A percentile compares a stretch with the other conserved stretches of the same genome.
phyloP scores from a whole-genome alignment of 75 land plant genomes.

The Selaginella moellendorffii region DNA sequence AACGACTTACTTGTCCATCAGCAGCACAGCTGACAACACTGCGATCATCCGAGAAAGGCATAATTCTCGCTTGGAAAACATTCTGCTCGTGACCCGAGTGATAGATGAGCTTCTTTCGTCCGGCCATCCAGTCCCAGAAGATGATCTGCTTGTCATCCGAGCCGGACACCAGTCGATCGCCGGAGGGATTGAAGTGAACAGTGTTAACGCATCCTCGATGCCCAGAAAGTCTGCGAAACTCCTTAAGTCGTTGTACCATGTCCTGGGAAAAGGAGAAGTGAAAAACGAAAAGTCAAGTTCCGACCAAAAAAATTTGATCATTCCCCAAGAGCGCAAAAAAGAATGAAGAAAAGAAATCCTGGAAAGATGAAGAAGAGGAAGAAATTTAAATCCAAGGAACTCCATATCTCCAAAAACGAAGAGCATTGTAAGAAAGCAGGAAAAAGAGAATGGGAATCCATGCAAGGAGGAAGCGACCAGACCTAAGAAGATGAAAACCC shows the following conservation, averaged over 20 bases:
- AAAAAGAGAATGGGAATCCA: too few species aligned
- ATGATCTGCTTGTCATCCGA: slow-evolving; percentile 64
- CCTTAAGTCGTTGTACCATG: slow-evolving; percentile 30
- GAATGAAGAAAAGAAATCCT: too few species aligned
- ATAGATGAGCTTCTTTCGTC: slow-evolving; percentile 25
- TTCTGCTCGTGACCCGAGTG: slow-evolving; percentile 58
- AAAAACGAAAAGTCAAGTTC: neutral
- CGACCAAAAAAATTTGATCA: too few species aligned
- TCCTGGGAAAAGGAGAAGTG: slow-evolving; percentile 24
- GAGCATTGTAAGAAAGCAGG: too few species aligned
- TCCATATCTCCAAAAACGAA: too few species aligned
- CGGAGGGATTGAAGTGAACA: slow-evolving; percentile 53
- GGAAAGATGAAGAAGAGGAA: too few species aligned
- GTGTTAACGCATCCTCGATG: slow-evolving; percentile 78
- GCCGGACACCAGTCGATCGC: slow-evolving; percentile 62
- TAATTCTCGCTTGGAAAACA: slow-evolving; percentile 59
- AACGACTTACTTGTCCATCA: slow-evolving; percentile 64
- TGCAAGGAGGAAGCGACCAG: too few species aligned
- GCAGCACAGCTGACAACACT: slow-evolving; percentile 57
- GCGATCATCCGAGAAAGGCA: slow-evolving; percentile 71
- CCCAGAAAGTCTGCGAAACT: slow-evolving; percentile 33
- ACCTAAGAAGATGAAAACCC: too few species aligned
- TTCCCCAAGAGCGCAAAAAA: too few species aligned
- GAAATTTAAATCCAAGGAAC: too few species aligned
- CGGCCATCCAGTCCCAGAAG: slow-evolving; percentile 60